Base-by-base conservation (phyloP, 768 basidiomycete genomes). In the Russula olivacea region DNA sequence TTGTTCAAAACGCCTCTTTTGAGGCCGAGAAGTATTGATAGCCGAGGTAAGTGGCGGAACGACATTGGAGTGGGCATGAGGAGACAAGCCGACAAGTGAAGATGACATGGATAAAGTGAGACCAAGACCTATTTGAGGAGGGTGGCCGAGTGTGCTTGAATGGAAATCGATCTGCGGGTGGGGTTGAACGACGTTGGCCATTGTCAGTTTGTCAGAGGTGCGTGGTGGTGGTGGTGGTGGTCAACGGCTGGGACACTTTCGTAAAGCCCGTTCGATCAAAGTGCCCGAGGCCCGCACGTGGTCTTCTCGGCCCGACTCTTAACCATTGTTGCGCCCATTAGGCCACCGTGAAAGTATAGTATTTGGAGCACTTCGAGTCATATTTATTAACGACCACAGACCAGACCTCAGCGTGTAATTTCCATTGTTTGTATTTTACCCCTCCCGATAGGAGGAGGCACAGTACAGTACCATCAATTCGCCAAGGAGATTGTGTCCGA, bases 81-180 rank as follows among this genome's bases (percentile, higher is more conserved):
- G 69, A 55, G 81, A 79, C 79, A 84, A 84, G 53, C 79, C 78
- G 30, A 74, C 74, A 68, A 79, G 75, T 19, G 77, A 73, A 36
- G 83, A 73, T 47, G 82, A 69, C 49, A 77, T 71, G 56, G 80
- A 70, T 19, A 89, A 75, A 38, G 83, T 86, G 70, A 91, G 91
- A 11, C 87, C 88, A 71, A 90, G 89, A 2, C 85, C 87, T 68
- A 89, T 80, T 23, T 85, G 79, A 32, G 87, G 82, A 0, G 86
- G 77, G 74, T 87, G 82, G 51, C 78, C 78, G 36, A 83, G 80
- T 25, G 84, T 77, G 57, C 80, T 76, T 55, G 83, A 79, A 59
- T 83, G 81, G 68, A 89, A 86, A 59, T 82, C 84, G 54, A 89
- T 77, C 58, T 83, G 85, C 57, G 82, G 81, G 50, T 85, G 80